Base-by-base conservation (phyloP, 192 early-diverging fungal genomes). In the Mortierella hygrophila region DNA sequence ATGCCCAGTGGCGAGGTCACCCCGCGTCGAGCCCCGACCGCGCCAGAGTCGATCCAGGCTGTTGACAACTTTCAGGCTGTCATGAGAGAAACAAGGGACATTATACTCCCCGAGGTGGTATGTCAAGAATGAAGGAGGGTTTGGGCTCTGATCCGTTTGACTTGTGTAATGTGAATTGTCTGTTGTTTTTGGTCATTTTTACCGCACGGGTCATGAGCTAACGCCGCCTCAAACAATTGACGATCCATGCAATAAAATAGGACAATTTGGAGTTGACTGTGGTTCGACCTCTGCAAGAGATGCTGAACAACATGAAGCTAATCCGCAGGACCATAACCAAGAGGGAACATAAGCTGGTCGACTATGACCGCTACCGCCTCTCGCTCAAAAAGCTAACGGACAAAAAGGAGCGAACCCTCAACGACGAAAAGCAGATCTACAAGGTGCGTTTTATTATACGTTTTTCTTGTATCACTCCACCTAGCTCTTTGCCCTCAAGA, bases 261-360 rank as follows among this genome's bases (percentile, higher is more conserved):
- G 92, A 92, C 46, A 78, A 89, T 7, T 88, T 99, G 60, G 98
- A 99, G 88, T 80, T 92, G 18, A 90, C 88, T 18, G 93, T 99
- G 6, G 92, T 99, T 6, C 89, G 89, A 10, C 98, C 98, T 1
- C 75, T 94, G n/a, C 79, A 85, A n/a, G 97, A 98, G 76, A 90
- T 96, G 75, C 88, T 96, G 68, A 85, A 87, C 8, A 88, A 98
- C 76, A 89, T 97, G 88, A 93, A 95, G 76, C 89, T 93, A 55
- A 95, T 99, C 52, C 93, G 94, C 85, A 95, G 94, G 82, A 92
- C 95, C 18, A 96, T 99, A 42, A 92, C 91, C 9, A 99, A 99
- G 90, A 93, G 97, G 35, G 92, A 93, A 44, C 97, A 97, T 89
- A 99, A 99, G 89, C 88, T 96, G 49, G 79, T 98, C 13, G 98